A percentile compares a stretch with the other conserved stretches of the same genome.
These are phyloP conservation scores for Sclerotinia borealis DNA, from an alignment of 2,329 filamentous ascomycete species.

Conservation along the genomic window DNA sequence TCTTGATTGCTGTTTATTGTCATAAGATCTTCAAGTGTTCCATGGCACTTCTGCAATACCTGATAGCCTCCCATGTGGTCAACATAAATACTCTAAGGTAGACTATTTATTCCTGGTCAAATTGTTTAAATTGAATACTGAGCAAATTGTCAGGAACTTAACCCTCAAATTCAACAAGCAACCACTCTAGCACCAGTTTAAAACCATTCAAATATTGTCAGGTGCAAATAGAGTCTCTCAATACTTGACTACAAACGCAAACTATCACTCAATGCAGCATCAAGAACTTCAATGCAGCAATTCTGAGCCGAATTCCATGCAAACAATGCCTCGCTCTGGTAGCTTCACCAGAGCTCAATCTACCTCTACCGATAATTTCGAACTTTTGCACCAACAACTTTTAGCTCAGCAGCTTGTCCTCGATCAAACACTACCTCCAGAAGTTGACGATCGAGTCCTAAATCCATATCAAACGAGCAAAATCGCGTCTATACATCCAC, in stretches of 20 bases:
- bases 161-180: background rate
- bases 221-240: background rate
- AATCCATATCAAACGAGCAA: background rate
- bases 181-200: no score
- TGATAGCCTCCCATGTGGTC: background rate
- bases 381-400: background rate
- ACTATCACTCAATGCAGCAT: background rate
- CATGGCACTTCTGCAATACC: background rate
- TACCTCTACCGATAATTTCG: background rate
- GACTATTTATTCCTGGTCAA: background rate
- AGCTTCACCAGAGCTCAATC: background rate
- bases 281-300: background rate
- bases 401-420: background rate
- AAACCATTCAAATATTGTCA: background rate
- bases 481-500: slow-evolving; percentile 1
- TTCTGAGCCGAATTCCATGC: background rate
- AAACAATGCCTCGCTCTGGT: background rate
- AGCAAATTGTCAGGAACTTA: background rate
- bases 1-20: background rate
- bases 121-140: background rate
- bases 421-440: background rate
- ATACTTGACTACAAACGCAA: background rate
- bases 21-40: background rate
- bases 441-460: background rate
- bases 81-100: background rate